Conservation (phyloP, 495 filamentous ascomycete species). For the Aspergillus avenaceus region DNA sequence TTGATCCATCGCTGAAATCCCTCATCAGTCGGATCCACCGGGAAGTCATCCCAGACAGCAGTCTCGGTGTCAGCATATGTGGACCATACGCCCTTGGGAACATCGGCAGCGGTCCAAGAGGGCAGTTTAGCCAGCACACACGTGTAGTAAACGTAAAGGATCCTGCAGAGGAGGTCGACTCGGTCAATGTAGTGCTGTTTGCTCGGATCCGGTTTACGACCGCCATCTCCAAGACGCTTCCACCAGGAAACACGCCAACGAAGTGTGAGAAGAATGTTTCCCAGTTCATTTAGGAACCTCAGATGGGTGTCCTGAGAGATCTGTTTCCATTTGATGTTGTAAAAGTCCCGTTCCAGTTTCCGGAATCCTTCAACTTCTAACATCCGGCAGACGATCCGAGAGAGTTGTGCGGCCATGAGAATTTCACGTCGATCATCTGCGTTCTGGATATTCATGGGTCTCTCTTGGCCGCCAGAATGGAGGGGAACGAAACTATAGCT, state of each 20-base stretch:
- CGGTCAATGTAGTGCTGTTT: conserved; percentile 45
- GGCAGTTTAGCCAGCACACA: conserved; percentile 45
- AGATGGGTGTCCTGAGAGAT: conserved; percentile 42
- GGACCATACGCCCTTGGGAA: conserved; percentile 42
- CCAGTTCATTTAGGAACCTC: conserved; percentile 41
- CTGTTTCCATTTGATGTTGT: conserved; percentile 50
- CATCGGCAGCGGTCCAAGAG: conserved; percentile 36
- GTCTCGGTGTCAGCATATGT: conserved; percentile 44
- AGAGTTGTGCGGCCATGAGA: conserved; percentile 44
- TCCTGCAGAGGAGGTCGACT: conserved; percentile 43
- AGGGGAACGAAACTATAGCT: conserved; percentile 41
- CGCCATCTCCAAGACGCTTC: conserved; percentile 43
- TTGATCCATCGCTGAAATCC: conserved; percentile 44
- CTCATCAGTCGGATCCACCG: conserved; percentile 35
- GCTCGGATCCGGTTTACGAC: conserved; percentile 36
- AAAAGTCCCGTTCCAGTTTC: conserved; percentile 45
- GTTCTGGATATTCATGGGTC: conserved; percentile 39
- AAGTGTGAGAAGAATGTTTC: conserved; percentile 42
- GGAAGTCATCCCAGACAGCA: conserved; percentile 43
- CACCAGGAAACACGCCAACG: conserved; percentile 51
- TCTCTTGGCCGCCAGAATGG: conserved; percentile 29
- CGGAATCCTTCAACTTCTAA: conserved; percentile 49
- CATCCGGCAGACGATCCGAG: conserved; percentile 47
- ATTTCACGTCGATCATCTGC: conserved; percentile 39
- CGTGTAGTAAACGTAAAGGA: conserved; percentile 50